Percentiles rank a stretch among this genome's conserved stretches.
phyloP scores from a whole-genome alignment of 768 basidiomycete genomes.

The Leccinum disarticulatum region DNA sequence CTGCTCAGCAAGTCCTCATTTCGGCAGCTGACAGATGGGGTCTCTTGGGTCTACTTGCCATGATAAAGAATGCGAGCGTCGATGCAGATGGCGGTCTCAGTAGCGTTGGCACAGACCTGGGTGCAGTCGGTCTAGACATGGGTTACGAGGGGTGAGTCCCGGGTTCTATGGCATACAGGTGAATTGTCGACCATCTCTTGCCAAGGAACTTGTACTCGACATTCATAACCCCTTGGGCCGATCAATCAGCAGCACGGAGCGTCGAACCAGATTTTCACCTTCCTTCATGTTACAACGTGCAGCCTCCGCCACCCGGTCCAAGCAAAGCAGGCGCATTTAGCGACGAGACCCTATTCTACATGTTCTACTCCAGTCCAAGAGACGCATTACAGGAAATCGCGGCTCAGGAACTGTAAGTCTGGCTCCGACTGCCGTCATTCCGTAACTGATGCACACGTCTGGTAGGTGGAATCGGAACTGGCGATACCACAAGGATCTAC shows the following conservation, averaged over 20 bases:
- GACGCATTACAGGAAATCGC: slow-evolving; percentile 94
- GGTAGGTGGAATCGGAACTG: slow-evolving; percentile 89
- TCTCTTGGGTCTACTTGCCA: slow-evolving; percentile 76
- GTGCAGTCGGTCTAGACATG: slow-evolving; percentile 91
- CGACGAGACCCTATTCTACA: slow-evolving; percentile 96
- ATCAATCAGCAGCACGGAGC: slow-evolving; percentile 78
- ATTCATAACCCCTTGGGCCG: slow-evolving; percentile 96
- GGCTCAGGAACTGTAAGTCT: slow-evolving; percentile 87
- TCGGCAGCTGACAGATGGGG: slow-evolving; percentile 97
- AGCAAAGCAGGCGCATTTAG: slow-evolving; percentile 81
- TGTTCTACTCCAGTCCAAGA: slow-evolving; percentile 93
- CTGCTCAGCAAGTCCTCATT: slow-evolving; percentile 89
- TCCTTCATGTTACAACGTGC: slow-evolving; percentile 90
- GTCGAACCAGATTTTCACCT: slow-evolving; percentile 93
- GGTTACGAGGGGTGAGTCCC: slow-evolving; percentile 71
- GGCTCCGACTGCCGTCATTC: background rate
- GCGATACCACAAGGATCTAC: slow-evolving; percentile 93
- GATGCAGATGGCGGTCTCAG: slow-evolving; percentile 82
- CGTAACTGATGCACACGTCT: background rate
- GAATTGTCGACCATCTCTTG: slow-evolving; percentile 23
- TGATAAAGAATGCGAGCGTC: slow-evolving; percentile 76
- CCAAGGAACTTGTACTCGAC: slow-evolving; percentile 78
- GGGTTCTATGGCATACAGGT: slow-evolving; percentile 20
- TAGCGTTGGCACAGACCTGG: slow-evolving; percentile 87
- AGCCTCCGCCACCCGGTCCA: slow-evolving; percentile 81